Evolutionary conservation across 495 filamentous ascomycete genomes (phyloP), one percentile per base, ranked within the genome.

Genomic region (Penicillium cataractarum): DNA sequence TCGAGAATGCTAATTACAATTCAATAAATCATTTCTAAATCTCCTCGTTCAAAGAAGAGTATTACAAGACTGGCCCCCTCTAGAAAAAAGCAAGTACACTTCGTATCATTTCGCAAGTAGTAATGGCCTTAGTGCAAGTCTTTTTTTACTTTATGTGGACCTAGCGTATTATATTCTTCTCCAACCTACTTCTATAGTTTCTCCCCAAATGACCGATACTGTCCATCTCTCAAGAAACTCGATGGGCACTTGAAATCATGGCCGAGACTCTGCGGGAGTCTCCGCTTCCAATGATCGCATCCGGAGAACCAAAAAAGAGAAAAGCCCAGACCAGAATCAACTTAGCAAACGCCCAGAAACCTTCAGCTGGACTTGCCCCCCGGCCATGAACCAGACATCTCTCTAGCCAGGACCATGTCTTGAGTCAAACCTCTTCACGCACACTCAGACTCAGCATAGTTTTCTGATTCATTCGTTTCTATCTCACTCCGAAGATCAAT

Each of bases 211-310:
- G 4, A 9, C 21, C 13, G 21, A 46, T 24, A 12, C 19, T 46
- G 21, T 24, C 21, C 21, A 22, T 46, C 19, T 12, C 19, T 21
- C 9, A 2, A 46, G 9, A 12, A 44, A 24, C 21, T 21, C 9
- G 19, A 22, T 46, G 42, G 42, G 42, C 0, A 46, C 42, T 12
- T 46, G 42, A 46, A n/a, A 24, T 24, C n/a, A 24, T 24, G 42
- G 21, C 42, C 21, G 42, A 46, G 42, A 46, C 8, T 22, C 42
- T 46, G 42, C 42, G 42, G 42, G 42, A 46, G 42, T 46, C 42
- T 46, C 42, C 42, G 42, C 42, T 46, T 46, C 42, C 19, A 2
- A 24, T 2, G 17, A 46, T 12, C 24, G 42, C 42, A 46, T 46
- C 42, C 42, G n/a, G n/a, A 46, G 42, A 46, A 22, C 42, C 42